Evolutionary conservation across 108 stramenopile genomes (phyloP).

Genomic region (Chaetoceros tenuissimus): DNA sequence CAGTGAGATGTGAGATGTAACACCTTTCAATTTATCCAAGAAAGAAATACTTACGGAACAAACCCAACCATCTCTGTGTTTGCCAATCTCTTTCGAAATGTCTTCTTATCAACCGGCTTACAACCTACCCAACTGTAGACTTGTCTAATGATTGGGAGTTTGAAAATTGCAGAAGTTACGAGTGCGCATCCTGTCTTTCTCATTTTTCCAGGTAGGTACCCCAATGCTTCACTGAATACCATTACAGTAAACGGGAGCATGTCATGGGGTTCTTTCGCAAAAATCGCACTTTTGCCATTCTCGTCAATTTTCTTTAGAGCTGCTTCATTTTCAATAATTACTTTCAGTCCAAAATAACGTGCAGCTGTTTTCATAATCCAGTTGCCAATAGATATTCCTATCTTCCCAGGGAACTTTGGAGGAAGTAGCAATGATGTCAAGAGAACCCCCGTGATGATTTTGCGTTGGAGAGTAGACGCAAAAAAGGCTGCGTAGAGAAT

Average conservation of each 20-base stretch:
- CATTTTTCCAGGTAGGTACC: conserved; percentile 25
- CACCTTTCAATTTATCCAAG: not conserved
- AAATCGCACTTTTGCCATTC: conserved; percentile 30
- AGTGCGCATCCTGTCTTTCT: conserved; percentile 17
- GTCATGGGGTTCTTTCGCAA: conserved; percentile 43
- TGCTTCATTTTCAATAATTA: conserved; percentile 41
- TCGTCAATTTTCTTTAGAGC: conserved; percentile 14
- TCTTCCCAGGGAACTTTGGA: conserved; percentile 23
- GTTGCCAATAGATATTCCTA: conserved; percentile 16
- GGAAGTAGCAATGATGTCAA: conserved; percentile 9
- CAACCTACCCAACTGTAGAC: conserved; percentile 34
- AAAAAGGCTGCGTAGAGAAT: not conserved
- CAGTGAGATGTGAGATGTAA: not conserved
- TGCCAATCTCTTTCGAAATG: conserved; percentile 29
- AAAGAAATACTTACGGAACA: too few species aligned
- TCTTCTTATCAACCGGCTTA: conserved; percentile 30
- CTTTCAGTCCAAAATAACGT: conserved; percentile 41
- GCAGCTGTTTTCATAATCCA: conserved; percentile 40
- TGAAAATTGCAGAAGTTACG: conserved; percentile 37
- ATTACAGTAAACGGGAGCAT: conserved; percentile 8
- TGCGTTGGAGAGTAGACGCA: not conserved
- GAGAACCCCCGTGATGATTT: not conserved
- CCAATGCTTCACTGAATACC: conserved; percentile 25
- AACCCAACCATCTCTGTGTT: conserved; percentile 31
- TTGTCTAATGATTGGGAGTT: conserved; percentile 39